Base-by-base conservation (phyloP, 306 rosid species). In the Acmispon strigosus region DNA sequence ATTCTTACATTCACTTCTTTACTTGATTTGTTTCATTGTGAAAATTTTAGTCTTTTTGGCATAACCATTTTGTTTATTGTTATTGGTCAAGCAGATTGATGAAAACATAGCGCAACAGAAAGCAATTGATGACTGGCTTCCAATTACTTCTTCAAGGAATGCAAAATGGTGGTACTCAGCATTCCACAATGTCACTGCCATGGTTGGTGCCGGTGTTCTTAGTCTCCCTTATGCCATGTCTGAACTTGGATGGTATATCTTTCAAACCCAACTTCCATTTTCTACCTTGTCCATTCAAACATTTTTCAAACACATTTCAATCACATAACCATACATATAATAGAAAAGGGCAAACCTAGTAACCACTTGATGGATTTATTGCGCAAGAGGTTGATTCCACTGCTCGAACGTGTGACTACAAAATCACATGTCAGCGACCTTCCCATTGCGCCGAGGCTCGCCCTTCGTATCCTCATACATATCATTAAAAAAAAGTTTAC, bases 121-220 rank as follows among this genome's bases (percentile, higher is more conserved):
- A 83, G 83, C 66, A 22, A 79, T 90, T 34, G 81, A 86, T 45
- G 92, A 73, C 3, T 90, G 97, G 88, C 97, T 90, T 62, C 96
- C 92, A 37, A 88, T 90, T 22, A 88, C 96, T 16, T 83, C 95
- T 0, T 83, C 96, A 22, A 84, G 96, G 51, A 86, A 86, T 69
- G 97, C 89, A 82, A 90, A 88, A 67, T 91, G 97, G 96, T 91
- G 97, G 96, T 84, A 91, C 82, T 70, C 97, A 0, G 90, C 97
- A 29, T 88, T 90, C 76, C 97, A 88, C 90, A 88, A 91, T 73
- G 82, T 91, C 52, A 88, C 94, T 48, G 90, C 97, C 45, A 91
- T 88, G 97, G 92, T 91, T 55, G 97, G 96, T 5, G 96, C 92
- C 10, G 97, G 97, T 62, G 92, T 90, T 20, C 84, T 88, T 6